These are phyloP conservation scores for Coccomyxa subellipsoidea DNA, from an alignment of 163 green algal species.

Conservation along the genomic window DNA sequence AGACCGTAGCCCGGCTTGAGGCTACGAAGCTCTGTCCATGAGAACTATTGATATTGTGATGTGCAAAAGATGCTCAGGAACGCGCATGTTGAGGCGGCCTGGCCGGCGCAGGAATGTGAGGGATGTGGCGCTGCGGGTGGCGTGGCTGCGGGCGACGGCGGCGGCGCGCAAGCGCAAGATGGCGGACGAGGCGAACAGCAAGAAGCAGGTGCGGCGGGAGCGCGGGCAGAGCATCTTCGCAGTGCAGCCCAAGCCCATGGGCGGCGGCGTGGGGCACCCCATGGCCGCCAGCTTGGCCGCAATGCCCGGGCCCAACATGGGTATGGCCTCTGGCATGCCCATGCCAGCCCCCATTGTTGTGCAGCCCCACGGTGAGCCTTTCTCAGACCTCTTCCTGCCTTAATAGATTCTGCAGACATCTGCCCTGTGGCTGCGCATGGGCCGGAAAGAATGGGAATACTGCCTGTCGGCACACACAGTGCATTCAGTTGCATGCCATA, in stretches of 20 bases:
- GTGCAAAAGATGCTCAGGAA: too few relatives aligned
- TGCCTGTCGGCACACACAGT: too few relatives aligned
- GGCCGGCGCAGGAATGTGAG: slow-evolving; percentile 37
- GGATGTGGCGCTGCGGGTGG: slow-evolving; percentile 71
- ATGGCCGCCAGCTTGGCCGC: not conserved
- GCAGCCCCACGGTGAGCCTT: not conserved
- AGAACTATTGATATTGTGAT: too few relatives aligned
- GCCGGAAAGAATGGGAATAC: too few relatives aligned
- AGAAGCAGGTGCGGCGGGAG: not conserved
- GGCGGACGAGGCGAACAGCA: slow-evolving; percentile 16
- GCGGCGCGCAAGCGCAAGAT: slow-evolving; percentile 18
- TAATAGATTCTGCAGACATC: not conserved
- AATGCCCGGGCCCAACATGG: not conserved
- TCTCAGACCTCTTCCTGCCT: not conserved
- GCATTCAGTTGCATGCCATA: too few relatives aligned
- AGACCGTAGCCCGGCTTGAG: too few relatives aligned
- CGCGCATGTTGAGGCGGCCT: not conserved
- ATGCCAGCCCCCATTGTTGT: not conserved
- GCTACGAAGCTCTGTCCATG: too few relatives aligned
- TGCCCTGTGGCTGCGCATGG: too few relatives aligned
- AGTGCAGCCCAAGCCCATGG: slow-evolving; percentile 18
- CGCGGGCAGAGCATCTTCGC: slow-evolving; percentile 24
- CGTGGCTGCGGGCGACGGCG: slow-evolving; percentile 35
- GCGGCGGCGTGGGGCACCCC: not conserved
- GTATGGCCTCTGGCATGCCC: not conserved